phyloP scores from a whole-genome alignment of 345 rosid genomes.

The Nasturtium officinale region DNA sequence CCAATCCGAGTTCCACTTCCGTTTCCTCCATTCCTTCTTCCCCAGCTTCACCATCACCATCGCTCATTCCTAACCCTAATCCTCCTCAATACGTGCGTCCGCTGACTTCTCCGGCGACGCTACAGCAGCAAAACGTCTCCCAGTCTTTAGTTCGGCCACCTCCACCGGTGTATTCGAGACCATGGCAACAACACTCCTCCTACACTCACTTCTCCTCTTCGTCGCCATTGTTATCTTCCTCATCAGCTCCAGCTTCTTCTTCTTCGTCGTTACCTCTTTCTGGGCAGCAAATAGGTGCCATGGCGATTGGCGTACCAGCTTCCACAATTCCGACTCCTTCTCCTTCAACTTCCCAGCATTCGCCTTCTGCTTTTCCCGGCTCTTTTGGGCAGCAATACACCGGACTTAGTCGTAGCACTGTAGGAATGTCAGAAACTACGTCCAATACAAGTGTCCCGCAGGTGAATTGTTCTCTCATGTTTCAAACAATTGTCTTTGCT shows the following conservation, averaged over 20 bases:
- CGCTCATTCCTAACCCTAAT: slow-evolving; percentile 45
- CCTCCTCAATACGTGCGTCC: slow-evolving; percentile 39
- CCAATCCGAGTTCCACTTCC: slow-evolving; percentile 31
- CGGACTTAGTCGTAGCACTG: slow-evolving; percentile 58
- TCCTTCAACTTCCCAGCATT: slow-evolving; percentile 51
- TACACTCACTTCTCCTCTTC: slow-evolving; percentile 55
- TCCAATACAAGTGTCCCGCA: slow-evolving; percentile 55
- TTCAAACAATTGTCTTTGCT: slow-evolving; percentile 1
- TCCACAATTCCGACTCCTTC: slow-evolving; percentile 50
- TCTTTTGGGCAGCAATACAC: slow-evolving; percentile 69
- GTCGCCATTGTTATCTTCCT: slow-evolving; percentile 41
- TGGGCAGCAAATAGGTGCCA: slow-evolving; percentile 56
- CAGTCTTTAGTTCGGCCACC: slow-evolving; percentile 44
- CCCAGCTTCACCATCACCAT: slow-evolving; percentile 33
- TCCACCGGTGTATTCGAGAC: slow-evolving; percentile 53
- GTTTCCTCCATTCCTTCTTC: slow-evolving; percentile 34
- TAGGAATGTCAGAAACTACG: slow-evolving; percentile 50
- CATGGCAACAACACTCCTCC: slow-evolving; percentile 71
- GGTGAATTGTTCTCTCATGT: slow-evolving; percentile 40
- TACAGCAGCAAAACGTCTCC: slow-evolving; percentile 36
- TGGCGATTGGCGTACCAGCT: slow-evolving; percentile 75
- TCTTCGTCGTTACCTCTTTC: slow-evolving; percentile 48
- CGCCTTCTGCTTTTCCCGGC: slow-evolving; percentile 58
- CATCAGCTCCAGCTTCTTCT: slow-evolving; percentile 46
- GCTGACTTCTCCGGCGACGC: slow-evolving; percentile 41